Evolutionary conservation across 257 asterid genomes (phyloP).

Genomic region (Primulina tabacum): DNA sequence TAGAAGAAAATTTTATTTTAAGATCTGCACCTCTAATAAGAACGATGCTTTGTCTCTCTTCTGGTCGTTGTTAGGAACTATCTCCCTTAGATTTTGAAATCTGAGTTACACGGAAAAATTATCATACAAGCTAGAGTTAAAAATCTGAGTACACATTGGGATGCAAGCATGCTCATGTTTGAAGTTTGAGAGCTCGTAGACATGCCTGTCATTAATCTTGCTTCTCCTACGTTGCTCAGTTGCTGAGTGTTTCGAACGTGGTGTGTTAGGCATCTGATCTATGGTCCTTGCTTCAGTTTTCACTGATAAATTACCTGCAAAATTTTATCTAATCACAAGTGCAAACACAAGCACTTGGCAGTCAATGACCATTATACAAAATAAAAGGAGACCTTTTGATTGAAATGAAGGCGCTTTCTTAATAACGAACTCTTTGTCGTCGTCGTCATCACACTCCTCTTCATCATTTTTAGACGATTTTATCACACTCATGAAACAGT

Average conservation of each 20-base stretch:
- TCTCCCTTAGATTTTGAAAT: conserved; percentile 79
- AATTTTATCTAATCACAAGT: conserved; percentile 18
- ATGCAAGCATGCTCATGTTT: neutral
- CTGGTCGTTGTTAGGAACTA: conserved; percentile 87
- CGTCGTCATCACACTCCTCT: conserved; percentile 80
- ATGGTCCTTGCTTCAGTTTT: conserved; percentile 60
- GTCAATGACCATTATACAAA: conserved; percentile 10
- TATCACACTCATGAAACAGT: conserved; percentile 72
- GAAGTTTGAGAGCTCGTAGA: conserved; percentile 13
- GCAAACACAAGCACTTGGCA: neutral
- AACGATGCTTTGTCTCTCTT: conserved; percentile 99
- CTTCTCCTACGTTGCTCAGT: conserved; percentile 99
- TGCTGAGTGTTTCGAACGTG: conserved; percentile 98
- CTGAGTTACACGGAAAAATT: conserved; percentile 38
- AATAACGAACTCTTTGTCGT: conserved; percentile 58
- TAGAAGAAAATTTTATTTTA: neutral
- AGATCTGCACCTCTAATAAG: conserved; percentile 64
- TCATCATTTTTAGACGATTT: conserved; percentile 60
- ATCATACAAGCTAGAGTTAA: neutral
- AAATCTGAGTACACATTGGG: neutral
- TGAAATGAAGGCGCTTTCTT: conserved; percentile 69
- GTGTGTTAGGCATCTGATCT: conserved; percentile 82
- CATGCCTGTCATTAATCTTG: conserved; percentile 97
- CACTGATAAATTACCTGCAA: conserved; percentile 57
- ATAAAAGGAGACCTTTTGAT: conserved; percentile 51